phyloP scores from a whole-genome alignment of 345 rosid genomes.

The Populus ilicifolia region DNA sequence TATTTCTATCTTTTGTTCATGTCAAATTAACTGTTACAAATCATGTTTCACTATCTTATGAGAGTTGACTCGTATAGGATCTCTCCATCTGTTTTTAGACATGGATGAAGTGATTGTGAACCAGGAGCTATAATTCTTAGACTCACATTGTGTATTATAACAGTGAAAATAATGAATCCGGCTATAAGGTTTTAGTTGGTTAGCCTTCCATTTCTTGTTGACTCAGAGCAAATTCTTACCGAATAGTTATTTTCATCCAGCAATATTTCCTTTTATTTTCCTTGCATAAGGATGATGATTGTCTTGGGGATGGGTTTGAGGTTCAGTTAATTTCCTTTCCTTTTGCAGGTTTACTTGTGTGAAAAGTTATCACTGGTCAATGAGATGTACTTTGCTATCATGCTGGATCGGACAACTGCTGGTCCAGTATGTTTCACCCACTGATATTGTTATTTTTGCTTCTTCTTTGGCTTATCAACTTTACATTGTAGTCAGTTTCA shows the following conservation, averaged over 20 bases:
- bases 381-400: slow-evolving; percentile 99
- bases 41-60: not conserved
- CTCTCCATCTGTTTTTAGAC: not conserved
- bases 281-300: not conserved
- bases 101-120: not conserved
- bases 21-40: not conserved
- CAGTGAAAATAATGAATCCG: not conserved
- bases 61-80: not conserved
- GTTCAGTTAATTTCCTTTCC: slow-evolving; percentile 10
- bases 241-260: not conserved
- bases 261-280: not conserved
- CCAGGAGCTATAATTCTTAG: not conserved
- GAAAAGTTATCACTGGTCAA: slow-evolving; percentile 85
- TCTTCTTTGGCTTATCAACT: slow-evolving; percentile 1
- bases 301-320: not conserved
- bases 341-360: slow-evolving; percentile 83
- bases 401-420: slow-evolving; percentile 89
- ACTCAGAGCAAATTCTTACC: not conserved
- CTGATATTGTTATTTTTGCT: not conserved
- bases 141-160: not conserved
- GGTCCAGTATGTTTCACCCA: slow-evolving; percentile 69
- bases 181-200: not conserved
- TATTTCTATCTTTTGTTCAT: not conserved
- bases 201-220: not conserved
- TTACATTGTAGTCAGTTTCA: not conserved